Percentiles rank a stretch among this genome's conserved stretches.
Evolutionary conservation across 2,329 filamentous ascomycete species (phyloP).

Genomic region (Colletotrichum shisoi): DNA sequence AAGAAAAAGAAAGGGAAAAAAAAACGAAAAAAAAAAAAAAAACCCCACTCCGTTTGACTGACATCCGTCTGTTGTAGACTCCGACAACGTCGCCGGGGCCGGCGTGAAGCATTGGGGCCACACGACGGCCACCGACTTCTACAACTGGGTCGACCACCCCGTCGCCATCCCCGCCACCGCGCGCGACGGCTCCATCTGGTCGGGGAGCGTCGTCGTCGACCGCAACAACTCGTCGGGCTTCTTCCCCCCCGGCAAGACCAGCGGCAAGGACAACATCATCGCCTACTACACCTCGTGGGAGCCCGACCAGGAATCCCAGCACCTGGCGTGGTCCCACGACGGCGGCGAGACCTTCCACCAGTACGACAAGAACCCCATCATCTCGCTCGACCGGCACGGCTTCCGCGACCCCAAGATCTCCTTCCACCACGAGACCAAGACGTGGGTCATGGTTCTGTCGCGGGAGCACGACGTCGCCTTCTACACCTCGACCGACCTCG

Average conservation of each 20-base stretch:
- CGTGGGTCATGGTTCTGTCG: constrained; percentile 67
- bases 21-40: no score
- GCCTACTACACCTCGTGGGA: constrained; percentile 55
- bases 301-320: constrained; percentile 60
- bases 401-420: constrained; percentile 74
- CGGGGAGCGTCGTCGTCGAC: constrained; percentile 67
- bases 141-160: constrained; percentile 70
- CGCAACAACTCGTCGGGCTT: constrained; percentile 71
- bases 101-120: constrained; percentile 69
- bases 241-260: constrained; percentile 64
- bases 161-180: constrained; percentile 65
- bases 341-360: constrained; percentile 68
- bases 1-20: no score
- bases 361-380: constrained; percentile 68
- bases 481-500: constrained; percentile 67
- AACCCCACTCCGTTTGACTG: not conserved
- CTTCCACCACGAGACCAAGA: constrained; percentile 56
- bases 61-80: constrained; percentile 7
- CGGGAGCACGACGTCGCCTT: constrained; percentile 68
- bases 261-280: constrained; percentile 60
- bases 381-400: constrained; percentile 61
- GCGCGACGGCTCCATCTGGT: constrained; percentile 57
- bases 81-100: constrained; percentile 59
- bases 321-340: constrained; percentile 68
- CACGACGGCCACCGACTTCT: constrained; percentile 68